These are phyloP conservation scores for Colletotrichum tanaceti DNA, from an alignment of 2,329 filamentous ascomycete species.

Conservation along the genomic window DNA sequence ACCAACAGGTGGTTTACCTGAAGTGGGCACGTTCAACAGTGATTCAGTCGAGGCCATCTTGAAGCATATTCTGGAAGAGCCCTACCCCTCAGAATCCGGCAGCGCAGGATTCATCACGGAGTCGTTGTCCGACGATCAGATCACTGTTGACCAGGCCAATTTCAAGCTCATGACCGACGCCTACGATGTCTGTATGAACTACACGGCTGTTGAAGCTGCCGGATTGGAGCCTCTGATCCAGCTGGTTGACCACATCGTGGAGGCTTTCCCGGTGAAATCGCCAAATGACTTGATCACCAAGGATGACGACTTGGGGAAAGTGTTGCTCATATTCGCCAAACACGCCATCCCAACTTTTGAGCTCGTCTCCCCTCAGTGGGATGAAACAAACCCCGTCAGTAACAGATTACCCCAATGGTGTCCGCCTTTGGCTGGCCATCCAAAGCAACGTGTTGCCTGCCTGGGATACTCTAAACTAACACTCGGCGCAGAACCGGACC, in stretches of 20 bases:
- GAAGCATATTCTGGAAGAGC: constrained; percentile 70
- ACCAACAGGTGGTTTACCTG: constrained; percentile 70
- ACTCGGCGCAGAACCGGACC: background rate
- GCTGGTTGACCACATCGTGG: constrained; percentile 58
- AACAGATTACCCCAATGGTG: no score
- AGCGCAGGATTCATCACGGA: constrained; percentile 47
- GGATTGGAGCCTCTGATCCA: constrained; percentile 68
- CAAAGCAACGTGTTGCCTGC: background rate
- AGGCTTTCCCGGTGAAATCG: constrained; percentile 27
- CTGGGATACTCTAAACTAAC: background rate
- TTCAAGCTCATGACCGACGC: constrained; percentile 73
- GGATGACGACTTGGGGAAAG: background rate
- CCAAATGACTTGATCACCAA: background rate
- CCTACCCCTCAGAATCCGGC: constrained; percentile 58
- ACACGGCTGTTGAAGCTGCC: constrained; percentile 62
- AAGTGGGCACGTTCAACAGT: constrained; percentile 68
- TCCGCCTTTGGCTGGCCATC: background rate
- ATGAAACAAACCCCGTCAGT: background rate
- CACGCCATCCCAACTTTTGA: background rate
- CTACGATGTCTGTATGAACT: constrained; percentile 75
- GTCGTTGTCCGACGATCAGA: constrained; percentile 50
- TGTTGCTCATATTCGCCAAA: background rate
- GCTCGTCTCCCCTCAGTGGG: background rate
- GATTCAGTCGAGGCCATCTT: constrained; percentile 68
- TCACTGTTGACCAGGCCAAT: constrained; percentile 65